Evolutionary conservation across 2,329 filamentous ascomycete genomes (phyloP), one percentile per base, ranked within the genome.

Genomic region (Pseudogymnoascus sp.): DNA sequence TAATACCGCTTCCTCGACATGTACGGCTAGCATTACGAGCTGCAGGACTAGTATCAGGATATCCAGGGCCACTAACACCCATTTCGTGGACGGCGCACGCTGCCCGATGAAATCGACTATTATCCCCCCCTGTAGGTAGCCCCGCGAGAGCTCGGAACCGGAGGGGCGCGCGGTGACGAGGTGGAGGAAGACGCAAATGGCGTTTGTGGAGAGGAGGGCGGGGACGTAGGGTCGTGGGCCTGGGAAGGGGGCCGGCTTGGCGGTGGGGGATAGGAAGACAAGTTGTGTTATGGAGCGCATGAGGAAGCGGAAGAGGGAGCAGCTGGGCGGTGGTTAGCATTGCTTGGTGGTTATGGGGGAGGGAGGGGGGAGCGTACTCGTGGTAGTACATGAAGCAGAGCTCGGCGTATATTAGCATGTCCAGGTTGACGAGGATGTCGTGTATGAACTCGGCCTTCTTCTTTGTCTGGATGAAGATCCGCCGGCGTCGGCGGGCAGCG

Each of bases 31-130:
- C 84, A 88, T 86, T 43, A 87, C 70, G 64, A 82, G 83, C 70
- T 89, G 86, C 12, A 87, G 67, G 1, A 71, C 73, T 38, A 87
- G 67, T 6, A 88, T 77, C 30, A 82, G 67, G 6, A 81, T 22
- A 69, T 89, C 86, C 43, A 83, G 71, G 2, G 81, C 67, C 4
- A 87, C 65, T 50, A 87, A 78, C 58, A 80, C 78, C 14, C 82
- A 67, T 64, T 78, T 78, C 22, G 82, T 85, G 1, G 79, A 77
- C 1, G 85, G 82, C 3, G 84, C 82, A 65, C 80, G 81, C 70
- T 89, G 85, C 12, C 86, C 86, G 65, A 89, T 78, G 65, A 89
- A 85, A 68, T 89, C 86, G 66, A 88, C 80, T 22, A 88, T 77
- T 58, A 88, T 75, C 34, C 86, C 86, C 22, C 86, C 86, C 64